These are phyloP conservation scores for Sporodiniella umbellata DNA, from an alignment of 371 early-diverging fungal species.

Conservation along the genomic window DNA sequence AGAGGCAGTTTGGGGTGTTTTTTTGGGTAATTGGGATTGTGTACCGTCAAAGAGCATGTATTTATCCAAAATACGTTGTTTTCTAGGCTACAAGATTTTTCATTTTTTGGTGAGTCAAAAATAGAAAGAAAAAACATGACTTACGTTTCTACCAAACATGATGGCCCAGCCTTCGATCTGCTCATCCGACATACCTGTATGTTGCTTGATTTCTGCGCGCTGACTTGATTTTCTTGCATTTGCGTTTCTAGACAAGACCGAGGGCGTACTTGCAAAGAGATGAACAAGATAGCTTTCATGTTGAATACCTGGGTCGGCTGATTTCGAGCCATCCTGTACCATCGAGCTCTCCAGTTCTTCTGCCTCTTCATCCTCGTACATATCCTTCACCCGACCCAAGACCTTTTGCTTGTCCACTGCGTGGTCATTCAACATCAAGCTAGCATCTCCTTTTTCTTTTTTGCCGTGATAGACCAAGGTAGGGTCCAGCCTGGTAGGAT, in stretches of 20 bases:
- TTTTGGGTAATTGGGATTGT: slow-evolving; percentile 12
- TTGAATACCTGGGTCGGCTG: slow-evolving; percentile 51
- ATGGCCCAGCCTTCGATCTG: slow-evolving; percentile 92
- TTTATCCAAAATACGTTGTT: slow-evolving; percentile 58
- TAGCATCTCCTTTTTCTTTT: slow-evolving; percentile 46
- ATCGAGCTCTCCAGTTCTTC: too few relatives aligned
- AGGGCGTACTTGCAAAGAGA: slow-evolving; percentile 45
- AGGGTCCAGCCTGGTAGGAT: slow-evolving; percentile 52
- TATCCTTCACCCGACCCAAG: slow-evolving; percentile 55
- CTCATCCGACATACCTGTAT: slow-evolving; percentile 83
- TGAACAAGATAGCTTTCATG: slow-evolving; percentile 59
- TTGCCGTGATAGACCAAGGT: slow-evolving; percentile 72
- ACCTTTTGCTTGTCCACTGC: slow-evolving; percentile 59
- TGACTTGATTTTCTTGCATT: slow-evolving; percentile 58
- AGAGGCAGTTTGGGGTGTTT: slow-evolving; percentile 5
- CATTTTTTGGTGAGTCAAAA: too few relatives aligned
- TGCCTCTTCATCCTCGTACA: slow-evolving; percentile 88
- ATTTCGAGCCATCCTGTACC: slow-evolving; percentile 21
- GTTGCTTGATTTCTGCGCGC: slow-evolving; percentile 55
- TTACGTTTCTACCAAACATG: slow-evolving; percentile 83
- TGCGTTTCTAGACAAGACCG: slow-evolving; percentile 56
- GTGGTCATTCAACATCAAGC: slow-evolving; percentile 48
- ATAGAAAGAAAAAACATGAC: too few relatives aligned
- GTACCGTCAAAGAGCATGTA: slow-evolving; percentile 50
- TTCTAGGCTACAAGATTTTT: slow-evolving; percentile 62